Conservation (phyloP, 495 filamentous ascomycete genomes). For the Jackrogersella multiformis region DNA sequence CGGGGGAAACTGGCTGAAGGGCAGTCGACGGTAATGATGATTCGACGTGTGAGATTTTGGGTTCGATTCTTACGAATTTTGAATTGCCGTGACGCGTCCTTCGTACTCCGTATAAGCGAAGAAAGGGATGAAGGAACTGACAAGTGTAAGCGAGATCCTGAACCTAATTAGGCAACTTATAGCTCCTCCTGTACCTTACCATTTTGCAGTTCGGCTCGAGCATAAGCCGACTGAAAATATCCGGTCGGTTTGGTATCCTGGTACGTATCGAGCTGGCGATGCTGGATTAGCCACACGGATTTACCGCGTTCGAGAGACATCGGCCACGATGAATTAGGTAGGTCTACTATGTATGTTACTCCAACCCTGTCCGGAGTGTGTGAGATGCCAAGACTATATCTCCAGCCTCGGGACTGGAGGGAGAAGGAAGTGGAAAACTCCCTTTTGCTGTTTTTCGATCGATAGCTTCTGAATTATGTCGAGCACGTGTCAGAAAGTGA, state of each 20-base stretch:
- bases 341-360: slow-evolving; percentile 11
- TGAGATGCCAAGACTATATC: slow-evolving; percentile 20
- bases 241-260: slow-evolving; percentile 10
- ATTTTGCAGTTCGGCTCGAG: slow-evolving; percentile 23
- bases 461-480: slow-evolving; percentile 3
- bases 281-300: slow-evolving; percentile 28
- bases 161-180: slow-evolving; percentile 36
- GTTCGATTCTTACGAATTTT: slow-evolving; percentile 19
- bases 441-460: slow-evolving; percentile 4
- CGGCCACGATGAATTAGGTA: slow-evolving; percentile 12
- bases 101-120: slow-evolving; percentile 18
- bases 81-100: slow-evolving; percentile 26
- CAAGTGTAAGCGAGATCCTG: slow-evolving; percentile 35
- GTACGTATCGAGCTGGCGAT: slow-evolving; percentile 19
- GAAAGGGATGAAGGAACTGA: slow-evolving; percentile 25
- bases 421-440: not conserved
- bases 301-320: slow-evolving; percentile 27
- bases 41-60: slow-evolving; percentile 13
- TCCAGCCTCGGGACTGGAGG: slow-evolving; percentile 19
- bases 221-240: slow-evolving; percentile 24
- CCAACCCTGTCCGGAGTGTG: slow-evolving; percentile 15
- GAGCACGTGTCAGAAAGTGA: not conserved
- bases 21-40: not conserved
- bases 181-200: slow-evolving; percentile 20
- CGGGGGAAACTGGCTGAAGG: slow-evolving; percentile 11